Percentiles rank a stretch among this genome's conserved stretches.
phyloP scores from a whole-genome alignment of 805 yeast species.

The Ogataea naganishii region DNA sequence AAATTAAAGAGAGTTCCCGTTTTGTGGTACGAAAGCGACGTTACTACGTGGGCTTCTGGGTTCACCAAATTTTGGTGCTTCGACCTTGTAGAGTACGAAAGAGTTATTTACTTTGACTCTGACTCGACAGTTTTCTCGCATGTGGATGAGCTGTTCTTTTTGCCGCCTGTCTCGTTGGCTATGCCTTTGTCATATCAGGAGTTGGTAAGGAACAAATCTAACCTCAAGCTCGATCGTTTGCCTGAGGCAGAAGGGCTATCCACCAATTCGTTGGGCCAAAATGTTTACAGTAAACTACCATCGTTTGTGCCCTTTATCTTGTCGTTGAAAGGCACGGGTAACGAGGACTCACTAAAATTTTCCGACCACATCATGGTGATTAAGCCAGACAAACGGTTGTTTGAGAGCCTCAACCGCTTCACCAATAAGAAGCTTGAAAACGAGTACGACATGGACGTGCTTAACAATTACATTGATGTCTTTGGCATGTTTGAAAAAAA shows the following conservation, averaged over 20 bases:
- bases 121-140: constrained; percentile 35
- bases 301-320: constrained; percentile 12
- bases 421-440: constrained; percentile 16
- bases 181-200: constrained; percentile 36
- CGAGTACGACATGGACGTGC: constrained; percentile 51
- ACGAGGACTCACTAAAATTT: constrained; percentile 11
- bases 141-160: constrained; percentile 43
- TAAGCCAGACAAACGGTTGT: constrained; percentile 30
- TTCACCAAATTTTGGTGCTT: constrained; percentile 50
- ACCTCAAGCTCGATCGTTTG: too few species aligned
- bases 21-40: constrained; percentile 10
- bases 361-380: constrained; percentile 51
- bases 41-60: constrained; percentile 37
- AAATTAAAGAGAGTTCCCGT: constrained; percentile 19
- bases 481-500: constrained; percentile 10
- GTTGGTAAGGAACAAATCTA: too few species aligned
- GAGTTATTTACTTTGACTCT: constrained; percentile 50
- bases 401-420: constrained; percentile 14
- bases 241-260: too few species aligned
- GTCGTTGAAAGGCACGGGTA: constrained; percentile 8
- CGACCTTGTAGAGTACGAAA: constrained; percentile 36
- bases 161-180: constrained; percentile 38
- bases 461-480: constrained; percentile 28
- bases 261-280: too few species aligned
- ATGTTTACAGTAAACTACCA: constrained; percentile 34